Evolutionary conservation across 2,329 filamentous ascomycete genomes (phyloP), one percentile per base, ranked within the genome.

Genomic region (Dothideomycetidae sp.): DNA sequence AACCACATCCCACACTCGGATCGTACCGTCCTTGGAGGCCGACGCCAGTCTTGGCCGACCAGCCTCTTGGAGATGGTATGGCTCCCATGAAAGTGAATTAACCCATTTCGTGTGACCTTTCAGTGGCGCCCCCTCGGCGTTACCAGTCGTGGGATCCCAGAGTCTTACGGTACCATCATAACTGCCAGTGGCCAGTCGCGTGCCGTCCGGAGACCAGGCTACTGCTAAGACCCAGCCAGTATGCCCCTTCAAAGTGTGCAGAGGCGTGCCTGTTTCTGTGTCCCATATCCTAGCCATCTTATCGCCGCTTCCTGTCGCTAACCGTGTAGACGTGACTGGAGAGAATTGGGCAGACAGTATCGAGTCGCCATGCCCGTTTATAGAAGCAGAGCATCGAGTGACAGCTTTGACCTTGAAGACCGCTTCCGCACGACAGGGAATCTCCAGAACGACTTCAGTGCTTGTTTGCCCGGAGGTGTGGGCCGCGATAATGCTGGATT

Each of bases 201-300:
- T 68, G 9, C 80, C 83, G 52, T 94, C 84, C 0, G 86, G 84
- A 10, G 81, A 85, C 75, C 83, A 96, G 38, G 76, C 74, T 3
- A 93, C 83, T 2, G 77, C 82, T 39, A 96, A 60, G 3, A 96
- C 85, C 86, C 86, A 94, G 43, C 80, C 80, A 2, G 78, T 78
- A 57, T 96, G 90, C 1, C 85, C 85, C 49, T 83, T 80, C 33
- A 96, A 62, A 0, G 85, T 96, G 57, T 81, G 73, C 43, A 83
- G 72, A 0, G 86, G 85, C 9, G 85, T 94, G 33, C 86, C 86
- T 0, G 85, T 94, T 51, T 94, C 83, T 33, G 84, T 86, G 52
- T 98, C 86, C 84, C 84, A 94, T 62, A 96, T 78, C 40, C 88
- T 68, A 0, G 86, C 88, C 1, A 86, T 94, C 48, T 80, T 80